These are phyloP conservation scores for Ceratocystis diversiconidia DNA, from an alignment of 2,329 filamentous ascomycete genomes.

Conservation along the genomic window DNA sequence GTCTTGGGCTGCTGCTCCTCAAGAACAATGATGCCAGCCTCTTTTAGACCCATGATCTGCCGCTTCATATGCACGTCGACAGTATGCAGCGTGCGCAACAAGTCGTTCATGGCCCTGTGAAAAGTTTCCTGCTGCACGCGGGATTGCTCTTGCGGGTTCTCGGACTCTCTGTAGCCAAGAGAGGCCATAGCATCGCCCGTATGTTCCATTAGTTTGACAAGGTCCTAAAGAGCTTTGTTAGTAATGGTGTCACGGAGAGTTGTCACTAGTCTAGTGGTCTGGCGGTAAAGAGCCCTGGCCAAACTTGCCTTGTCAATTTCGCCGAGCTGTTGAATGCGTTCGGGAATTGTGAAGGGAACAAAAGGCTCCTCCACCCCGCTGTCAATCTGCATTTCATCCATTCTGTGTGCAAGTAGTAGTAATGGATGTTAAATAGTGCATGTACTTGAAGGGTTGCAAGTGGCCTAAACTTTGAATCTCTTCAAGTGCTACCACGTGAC, in stretches of 20 bases:
- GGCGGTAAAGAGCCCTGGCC: constrained; percentile 11
- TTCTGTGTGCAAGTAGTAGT: background rate
- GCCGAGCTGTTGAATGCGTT: constrained; percentile 68
- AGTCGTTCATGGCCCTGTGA: constrained; percentile 47
- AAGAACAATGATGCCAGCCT: constrained; percentile 57
- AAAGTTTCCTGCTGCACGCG: constrained; percentile 41
- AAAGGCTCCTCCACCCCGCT: background rate
- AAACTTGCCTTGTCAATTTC: constrained; percentile 53
- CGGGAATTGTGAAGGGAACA: constrained; percentile 52
- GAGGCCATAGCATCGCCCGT: constrained; percentile 34
- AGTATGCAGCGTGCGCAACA: constrained; percentile 58
- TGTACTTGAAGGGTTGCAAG: background rate
- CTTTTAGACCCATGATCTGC: constrained; percentile 59
- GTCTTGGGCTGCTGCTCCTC: constrained; percentile 20
- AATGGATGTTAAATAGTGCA: background rate
- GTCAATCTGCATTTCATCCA: constrained; percentile 12
- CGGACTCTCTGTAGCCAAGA: constrained; percentile 28
- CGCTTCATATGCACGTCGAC: constrained; percentile 62
- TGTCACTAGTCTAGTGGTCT: background rate
- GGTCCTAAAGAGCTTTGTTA: constrained; percentile 19
- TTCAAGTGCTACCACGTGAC: background rate
- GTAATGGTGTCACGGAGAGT: background rate
- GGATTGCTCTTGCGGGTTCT: constrained; percentile 28
- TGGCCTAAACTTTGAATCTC: too few relatives aligned
- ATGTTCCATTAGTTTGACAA: constrained; percentile 30